phyloP scores from a whole-genome alignment of 352 stramenopile genomes.

The Phytopythium aichiense region DNA sequence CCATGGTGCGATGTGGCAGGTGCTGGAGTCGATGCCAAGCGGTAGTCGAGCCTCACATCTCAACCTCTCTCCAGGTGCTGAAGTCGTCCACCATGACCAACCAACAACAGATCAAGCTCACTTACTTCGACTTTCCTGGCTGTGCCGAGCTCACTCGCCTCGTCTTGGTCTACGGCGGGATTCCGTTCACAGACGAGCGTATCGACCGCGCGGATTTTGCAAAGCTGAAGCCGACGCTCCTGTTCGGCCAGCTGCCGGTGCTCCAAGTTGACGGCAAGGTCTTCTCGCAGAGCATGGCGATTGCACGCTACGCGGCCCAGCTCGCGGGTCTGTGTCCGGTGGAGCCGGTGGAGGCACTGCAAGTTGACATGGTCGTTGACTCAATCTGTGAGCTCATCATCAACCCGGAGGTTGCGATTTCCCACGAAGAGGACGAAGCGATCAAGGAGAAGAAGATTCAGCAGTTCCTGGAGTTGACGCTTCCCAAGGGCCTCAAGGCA shows the following conservation, averaged over 20 bases:
- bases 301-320: constrained; percentile 41
- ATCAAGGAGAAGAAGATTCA: constrained; percentile 40
- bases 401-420: background rate
- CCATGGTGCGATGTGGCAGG: too few relatives aligned
- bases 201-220: constrained; percentile 17
- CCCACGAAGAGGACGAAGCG: constrained; percentile 19
- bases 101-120: constrained; percentile 35
- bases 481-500: constrained; percentile 28
- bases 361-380: constrained; percentile 24
- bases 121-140: constrained; percentile 51
- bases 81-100: constrained; percentile 9
- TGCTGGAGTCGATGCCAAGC: too few relatives aligned
- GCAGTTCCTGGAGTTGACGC: constrained; percentile 28
- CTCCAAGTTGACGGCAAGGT: constrained; percentile 41
- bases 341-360: constrained; percentile 19
- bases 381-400: background rate
- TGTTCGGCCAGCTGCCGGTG: constrained; percentile 38
- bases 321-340: constrained; percentile 26
- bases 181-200: constrained; percentile 35
- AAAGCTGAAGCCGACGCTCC: constrained; percentile 31
- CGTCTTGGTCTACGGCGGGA: constrained; percentile 26
- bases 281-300: constrained; percentile 32
- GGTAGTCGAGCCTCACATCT: background rate
- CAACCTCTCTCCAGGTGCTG: too few relatives aligned
- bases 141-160: constrained; percentile 54